phyloP scores from a whole-genome alignment of 441 rosid genomes.

The Pelargonium australe region DNA sequence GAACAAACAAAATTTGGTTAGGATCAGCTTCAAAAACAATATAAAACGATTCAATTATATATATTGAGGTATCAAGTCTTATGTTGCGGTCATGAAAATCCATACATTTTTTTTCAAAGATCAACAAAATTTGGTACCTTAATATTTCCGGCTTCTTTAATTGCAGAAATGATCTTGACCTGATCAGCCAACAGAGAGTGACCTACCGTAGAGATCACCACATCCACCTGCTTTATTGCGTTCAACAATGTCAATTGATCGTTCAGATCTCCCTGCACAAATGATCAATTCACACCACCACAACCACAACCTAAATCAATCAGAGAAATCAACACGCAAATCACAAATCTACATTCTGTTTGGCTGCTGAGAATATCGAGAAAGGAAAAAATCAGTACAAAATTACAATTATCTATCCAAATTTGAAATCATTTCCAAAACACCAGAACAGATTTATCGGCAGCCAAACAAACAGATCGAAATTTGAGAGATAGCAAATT shows the following conservation, averaged over 20 bases:
- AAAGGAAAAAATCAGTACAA: background rate
- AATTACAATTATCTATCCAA: background rate
- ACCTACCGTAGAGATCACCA: slow-evolving; percentile 38
- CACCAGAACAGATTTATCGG: too few relatives aligned
- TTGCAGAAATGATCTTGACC: slow-evolving; percentile 36
- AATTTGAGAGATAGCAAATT: background rate
- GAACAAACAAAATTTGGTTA: too few relatives aligned
- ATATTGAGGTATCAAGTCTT: too few relatives aligned
- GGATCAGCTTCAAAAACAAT: too few relatives aligned
- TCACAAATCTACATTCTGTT: background rate
- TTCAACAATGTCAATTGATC: slow-evolving; percentile 32
- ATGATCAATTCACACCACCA: background rate
- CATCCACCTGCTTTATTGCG: slow-evolving; percentile 38
- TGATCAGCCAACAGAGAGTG: slow-evolving; percentile 23
- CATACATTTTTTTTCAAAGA: background rate
- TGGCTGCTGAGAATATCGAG: background rate
- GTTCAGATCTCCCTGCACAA: slow-evolving; percentile 39
- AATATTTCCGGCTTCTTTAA: slow-evolving; percentile 47
- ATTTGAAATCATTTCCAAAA: background rate
- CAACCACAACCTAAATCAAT: too few relatives aligned
- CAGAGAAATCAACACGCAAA: background rate
- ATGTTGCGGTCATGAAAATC: too few relatives aligned
- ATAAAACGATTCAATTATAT: too few relatives aligned
- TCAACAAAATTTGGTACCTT: slow-evolving; percentile 21
- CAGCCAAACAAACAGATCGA: background rate